These are phyloP conservation scores for Corymbia maculata DNA, from an alignment of 345 rosid species.

Conservation along the genomic window DNA sequence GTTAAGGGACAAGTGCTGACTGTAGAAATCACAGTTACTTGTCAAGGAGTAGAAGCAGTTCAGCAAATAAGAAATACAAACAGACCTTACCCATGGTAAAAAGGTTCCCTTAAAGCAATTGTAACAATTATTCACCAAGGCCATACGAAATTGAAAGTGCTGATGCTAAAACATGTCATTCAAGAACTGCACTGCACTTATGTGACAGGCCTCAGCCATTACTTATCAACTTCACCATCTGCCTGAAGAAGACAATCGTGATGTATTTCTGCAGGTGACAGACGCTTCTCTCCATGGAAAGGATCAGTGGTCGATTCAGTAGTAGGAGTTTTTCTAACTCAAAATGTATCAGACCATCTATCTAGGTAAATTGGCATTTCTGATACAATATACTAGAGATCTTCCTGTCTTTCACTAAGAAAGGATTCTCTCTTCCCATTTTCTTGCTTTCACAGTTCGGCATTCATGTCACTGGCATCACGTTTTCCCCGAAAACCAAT, in stretches of 20 bases:
- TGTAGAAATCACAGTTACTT: not conserved
- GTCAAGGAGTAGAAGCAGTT: not conserved
- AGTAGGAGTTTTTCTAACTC: constrained; percentile 94
- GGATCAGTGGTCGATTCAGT: constrained; percentile 98
- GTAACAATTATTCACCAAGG: not conserved
- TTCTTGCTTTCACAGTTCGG: constrained; percentile 52
- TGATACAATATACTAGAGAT: not conserved
- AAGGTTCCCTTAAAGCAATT: not conserved
- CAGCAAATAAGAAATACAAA: not conserved
- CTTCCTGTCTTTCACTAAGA: not conserved
- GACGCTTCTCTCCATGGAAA: constrained; percentile 93
- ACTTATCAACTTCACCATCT: not conserved
- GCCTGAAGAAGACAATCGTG: constrained; percentile 4
- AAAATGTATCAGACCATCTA: constrained; percentile 93
- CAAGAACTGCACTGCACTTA: not conserved
- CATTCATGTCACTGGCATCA: constrained; percentile 86
- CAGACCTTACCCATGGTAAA: not conserved
- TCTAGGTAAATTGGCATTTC: constrained; percentile 53
- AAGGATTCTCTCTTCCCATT: not conserved
- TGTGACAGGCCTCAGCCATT: not conserved
- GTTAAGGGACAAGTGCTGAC: not conserved
- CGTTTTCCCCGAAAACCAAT: constrained; percentile 38
- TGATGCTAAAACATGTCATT: not conserved
- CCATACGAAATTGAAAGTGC: not conserved
- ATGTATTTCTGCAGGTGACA: constrained; percentile 52